A percentile compares a stretch with the other conserved stretches of the same genome.
Conservation (phyloP, 371 early-diverging fungal genomes). For the Lichtheimia corymbifera region DNA sequence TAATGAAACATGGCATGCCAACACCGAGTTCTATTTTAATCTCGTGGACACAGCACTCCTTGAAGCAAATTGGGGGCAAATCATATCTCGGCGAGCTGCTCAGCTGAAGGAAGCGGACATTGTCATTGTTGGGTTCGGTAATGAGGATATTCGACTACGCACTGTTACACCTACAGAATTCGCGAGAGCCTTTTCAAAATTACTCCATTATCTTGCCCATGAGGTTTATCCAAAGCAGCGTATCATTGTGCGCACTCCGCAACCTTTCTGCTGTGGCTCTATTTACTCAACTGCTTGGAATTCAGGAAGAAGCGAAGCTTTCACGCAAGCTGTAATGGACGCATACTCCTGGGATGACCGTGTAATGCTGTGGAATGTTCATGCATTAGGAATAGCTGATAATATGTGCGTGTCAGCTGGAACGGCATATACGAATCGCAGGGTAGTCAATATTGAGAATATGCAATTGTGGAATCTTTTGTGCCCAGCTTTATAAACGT, state of each 20-base stretch:
- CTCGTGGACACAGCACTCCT: constrained; percentile 19
- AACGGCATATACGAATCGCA: constrained; percentile 30
- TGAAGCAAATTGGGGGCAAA: constrained; percentile 11
- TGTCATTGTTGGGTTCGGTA: constrained; percentile 39
- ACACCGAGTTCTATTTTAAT: constrained; percentile 35
- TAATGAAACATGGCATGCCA: constrained; percentile 32
- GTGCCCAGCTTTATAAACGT: constrained; percentile 15
- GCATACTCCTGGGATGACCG: constrained; percentile 3
- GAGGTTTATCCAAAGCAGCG: constrained; percentile 32
- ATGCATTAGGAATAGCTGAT: constrained; percentile 34
- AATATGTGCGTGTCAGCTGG: constrained; percentile 29
- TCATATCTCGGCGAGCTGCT: constrained; percentile 7
- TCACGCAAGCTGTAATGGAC: constrained; percentile 30
- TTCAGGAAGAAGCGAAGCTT: constrained; percentile 35
- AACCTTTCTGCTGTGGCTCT: constrained; percentile 35
- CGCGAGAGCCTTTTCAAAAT: constrained; percentile 13
- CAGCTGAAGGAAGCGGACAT: constrained; percentile 24
- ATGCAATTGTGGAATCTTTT: constrained; percentile 35
- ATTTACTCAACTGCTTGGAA: constrained; percentile 38
- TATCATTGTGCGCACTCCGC: constrained; percentile 41
- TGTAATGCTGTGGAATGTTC: constrained; percentile 39
- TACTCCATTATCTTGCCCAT: constrained; percentile 19
- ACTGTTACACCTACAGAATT: constrained; percentile 29
- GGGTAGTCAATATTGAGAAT: constrained; percentile 42
- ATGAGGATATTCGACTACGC: constrained; percentile 28